These are phyloP conservation scores for Pseudocercospora crystallina DNA, from an alignment of 2,329 filamentous ascomycete genomes.

Conservation along the genomic window DNA sequence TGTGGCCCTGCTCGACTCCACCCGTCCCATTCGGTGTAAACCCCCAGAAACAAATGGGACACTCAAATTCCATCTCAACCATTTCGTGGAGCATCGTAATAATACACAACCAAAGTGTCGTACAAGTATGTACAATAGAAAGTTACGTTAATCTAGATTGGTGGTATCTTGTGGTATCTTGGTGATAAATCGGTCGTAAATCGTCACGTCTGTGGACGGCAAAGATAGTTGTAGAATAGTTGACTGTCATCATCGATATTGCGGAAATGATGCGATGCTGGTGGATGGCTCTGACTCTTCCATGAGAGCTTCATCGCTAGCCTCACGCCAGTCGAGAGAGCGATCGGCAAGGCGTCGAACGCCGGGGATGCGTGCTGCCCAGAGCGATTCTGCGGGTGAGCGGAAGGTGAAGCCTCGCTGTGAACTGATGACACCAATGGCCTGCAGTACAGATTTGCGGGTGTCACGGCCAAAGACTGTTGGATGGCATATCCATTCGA, in stretches of 20 bases:
- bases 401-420: slow-evolving; percentile 93
- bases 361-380: slow-evolving; percentile 79
- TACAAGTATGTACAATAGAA: neutral
- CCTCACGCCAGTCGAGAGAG: slow-evolving; percentile 89
- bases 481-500: slow-evolving; percentile 98
- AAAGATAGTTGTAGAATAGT: neutral
- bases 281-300: slow-evolving; percentile 18
- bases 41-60: no score
- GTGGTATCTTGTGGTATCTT: no score
- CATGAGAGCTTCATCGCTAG: slow-evolving; percentile 35
- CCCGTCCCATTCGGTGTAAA: no score
- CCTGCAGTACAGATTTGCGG: slow-evolving; percentile 91
- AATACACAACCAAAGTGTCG: neutral
- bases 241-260: slow-evolving; percentile 1
- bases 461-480: slow-evolving; percentile 92
- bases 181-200: no score
- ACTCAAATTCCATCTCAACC: neutral
- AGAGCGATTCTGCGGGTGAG: slow-evolving; percentile 82
- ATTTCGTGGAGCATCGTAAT: neutral
- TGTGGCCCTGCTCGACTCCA: no score
- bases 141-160: neutral
- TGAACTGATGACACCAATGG: slow-evolving; percentile 93
- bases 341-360: slow-evolving; percentile 78
- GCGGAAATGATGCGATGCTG: slow-evolving; percentile 3
- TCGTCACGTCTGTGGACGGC: no score